Conservation (phyloP, 2,329 filamentous ascomycete species). For the Penicillium sp. region DNA sequence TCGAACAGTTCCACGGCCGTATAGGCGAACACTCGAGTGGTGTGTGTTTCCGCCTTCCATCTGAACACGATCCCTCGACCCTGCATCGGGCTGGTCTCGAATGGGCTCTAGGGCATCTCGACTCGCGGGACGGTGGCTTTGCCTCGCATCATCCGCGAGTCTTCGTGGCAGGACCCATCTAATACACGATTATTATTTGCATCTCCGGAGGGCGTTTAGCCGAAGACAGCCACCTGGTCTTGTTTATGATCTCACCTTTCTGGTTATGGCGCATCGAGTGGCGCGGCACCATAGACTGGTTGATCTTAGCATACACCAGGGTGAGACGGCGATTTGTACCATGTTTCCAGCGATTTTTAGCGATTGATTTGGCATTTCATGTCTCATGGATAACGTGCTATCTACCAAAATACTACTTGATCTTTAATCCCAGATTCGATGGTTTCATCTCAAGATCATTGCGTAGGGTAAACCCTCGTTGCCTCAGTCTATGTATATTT, state of each 20-base stretch:
- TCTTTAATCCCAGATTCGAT: too few species aligned
- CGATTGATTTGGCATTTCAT: slow-evolving; percentile 15
- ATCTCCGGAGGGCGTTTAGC: neutral
- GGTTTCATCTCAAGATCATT: too few species aligned
- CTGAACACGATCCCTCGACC: slow-evolving; percentile 1
- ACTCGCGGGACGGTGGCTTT: too few species aligned
- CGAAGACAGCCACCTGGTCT: neutral
- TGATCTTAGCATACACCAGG: slow-evolving; percentile 16
- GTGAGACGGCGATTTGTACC: slow-evolving; percentile 13
- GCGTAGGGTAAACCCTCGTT: too few species aligned
- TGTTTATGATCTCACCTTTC: neutral
- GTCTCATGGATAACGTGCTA: slow-evolving; percentile 8
- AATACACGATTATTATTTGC: too few species aligned
- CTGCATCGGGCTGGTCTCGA: neutral
- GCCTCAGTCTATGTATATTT: neutral
- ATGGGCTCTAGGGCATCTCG: too few species aligned
- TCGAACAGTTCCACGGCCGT: slow-evolving; percentile 12
- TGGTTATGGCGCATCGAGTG: neutral
- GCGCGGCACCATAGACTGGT: slow-evolving; percentile 7
- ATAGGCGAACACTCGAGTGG: neutral
- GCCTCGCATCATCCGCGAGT: too few species aligned
- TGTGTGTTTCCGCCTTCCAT: neutral
- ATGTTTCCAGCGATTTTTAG: slow-evolving; percentile 20
- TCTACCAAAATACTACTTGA: slow-evolving; percentile 9
- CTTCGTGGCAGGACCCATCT: too few species aligned